Evolutionary conservation across 306 rosid genomes (phyloP), one percentile per base, ranked within the genome.

Genomic region (Trifolium pratense): DNA sequence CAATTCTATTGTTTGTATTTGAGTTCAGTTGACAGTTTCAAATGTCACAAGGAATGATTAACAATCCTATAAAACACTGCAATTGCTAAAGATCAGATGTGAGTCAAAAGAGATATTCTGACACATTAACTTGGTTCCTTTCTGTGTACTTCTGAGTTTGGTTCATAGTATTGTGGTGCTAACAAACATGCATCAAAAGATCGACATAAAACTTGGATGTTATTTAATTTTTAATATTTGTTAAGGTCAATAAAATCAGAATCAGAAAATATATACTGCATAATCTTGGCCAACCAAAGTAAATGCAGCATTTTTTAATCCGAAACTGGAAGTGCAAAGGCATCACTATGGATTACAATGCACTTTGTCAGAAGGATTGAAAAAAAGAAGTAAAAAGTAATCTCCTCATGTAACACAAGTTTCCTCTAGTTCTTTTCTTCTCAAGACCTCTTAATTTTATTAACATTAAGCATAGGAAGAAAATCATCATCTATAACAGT

Each of bases 401-500:
- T 11, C 23, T 56, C 42, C 39, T 31, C 58, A 26, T 51, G 31
- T 51, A 18, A 49, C 32, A 46, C 21, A n/a, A n/a, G 45, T 8
- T 34, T 72, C 46, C 25, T 31, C 14, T 36, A 43, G 32, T 65
- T 63, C 56, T 1, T 9, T 1, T 1, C 55, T 62, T 55, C 25
- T 66, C 49, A 60, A 40, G 11, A 56, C 70, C 70, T 45, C 26
- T 15, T 37, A 59, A n/a, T n/a, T 59, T 66, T 26, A 14, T 46
- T 26, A 52, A 32, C 13, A 29, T 45, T 25, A 73, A 46, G 57
- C 64, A 59, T 43, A 69, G 29, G 42, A 66, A 49, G n/a, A 67
- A 68, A 77, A 29, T 20, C 29, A 53, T 48, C 66, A 69, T 20
- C 53, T 52, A 48, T 32, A 67, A 25, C 61, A 55, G 62, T 73